Evolutionary conservation across 148 eudicot genomes (phyloP).

Genomic region (Cornus florida): DNA sequence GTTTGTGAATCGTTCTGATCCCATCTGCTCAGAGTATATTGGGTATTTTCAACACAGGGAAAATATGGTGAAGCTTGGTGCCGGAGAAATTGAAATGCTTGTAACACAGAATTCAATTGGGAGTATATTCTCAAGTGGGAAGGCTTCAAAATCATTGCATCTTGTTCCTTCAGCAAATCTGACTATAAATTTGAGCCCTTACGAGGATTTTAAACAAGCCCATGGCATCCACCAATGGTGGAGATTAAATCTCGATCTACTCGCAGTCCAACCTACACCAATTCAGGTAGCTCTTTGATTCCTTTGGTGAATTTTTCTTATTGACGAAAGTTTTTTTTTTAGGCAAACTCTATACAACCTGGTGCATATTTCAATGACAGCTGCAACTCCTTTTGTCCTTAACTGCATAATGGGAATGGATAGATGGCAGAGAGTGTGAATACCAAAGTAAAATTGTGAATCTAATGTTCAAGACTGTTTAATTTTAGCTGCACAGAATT

Average conservation of each 20-base stretch:
- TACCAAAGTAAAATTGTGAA: no score
- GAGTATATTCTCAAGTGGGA: conserved; percentile 34
- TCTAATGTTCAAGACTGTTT: no score
- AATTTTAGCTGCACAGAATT: not conserved
- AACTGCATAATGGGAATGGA: not conserved
- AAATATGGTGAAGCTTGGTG: conserved; percentile 56
- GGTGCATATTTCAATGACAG: not conserved
- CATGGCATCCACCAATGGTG: conserved; percentile 85
- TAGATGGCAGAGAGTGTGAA: no score
- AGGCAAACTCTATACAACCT: not conserved
- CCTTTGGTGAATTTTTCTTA: not conserved
- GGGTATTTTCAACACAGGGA: conserved; percentile 71
- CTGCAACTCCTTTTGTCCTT: no score
- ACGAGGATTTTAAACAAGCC: conserved; percentile 39
- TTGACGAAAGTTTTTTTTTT: not conserved
- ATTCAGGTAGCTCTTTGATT: conserved; percentile 13
- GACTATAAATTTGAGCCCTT: conserved; percentile 32
- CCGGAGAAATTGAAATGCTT: conserved; percentile 42
- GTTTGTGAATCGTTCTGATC: conserved; percentile 66
- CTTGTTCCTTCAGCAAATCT: conserved; percentile 59
- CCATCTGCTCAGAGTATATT: conserved; percentile 53
- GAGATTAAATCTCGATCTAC: conserved; percentile 32
- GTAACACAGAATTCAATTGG: conserved; percentile 49
- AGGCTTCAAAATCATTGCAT: conserved; percentile 43
- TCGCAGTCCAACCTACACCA: conserved; percentile 46